These are phyloP conservation scores for Solanum chmielewskii DNA, from an alignment of 257 asterid genomes.

Conservation along the genomic window DNA sequence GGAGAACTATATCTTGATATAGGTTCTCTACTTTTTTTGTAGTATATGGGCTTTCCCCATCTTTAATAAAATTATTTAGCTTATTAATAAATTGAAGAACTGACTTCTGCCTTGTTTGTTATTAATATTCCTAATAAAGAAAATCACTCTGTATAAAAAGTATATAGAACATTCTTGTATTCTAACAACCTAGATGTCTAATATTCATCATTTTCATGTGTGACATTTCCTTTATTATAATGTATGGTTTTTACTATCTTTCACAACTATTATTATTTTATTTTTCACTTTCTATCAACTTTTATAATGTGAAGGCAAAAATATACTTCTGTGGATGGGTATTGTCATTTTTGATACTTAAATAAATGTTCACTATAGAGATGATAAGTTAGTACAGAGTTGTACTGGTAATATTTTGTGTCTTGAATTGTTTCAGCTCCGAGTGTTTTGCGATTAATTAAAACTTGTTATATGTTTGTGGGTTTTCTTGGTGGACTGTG, in stretches of 20 bases:
- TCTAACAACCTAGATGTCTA: not conserved
- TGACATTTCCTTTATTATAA: not conserved
- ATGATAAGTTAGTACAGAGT: not conserved
- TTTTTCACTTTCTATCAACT: not conserved
- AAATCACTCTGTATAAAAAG: not conserved
- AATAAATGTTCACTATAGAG: not conserved
- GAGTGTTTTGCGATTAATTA: not conserved
- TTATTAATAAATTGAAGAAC: not conserved
- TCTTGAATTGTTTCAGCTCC: not conserved
- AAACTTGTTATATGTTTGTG: not conserved
- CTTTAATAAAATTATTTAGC: not conserved
- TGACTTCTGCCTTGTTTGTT: not conserved
- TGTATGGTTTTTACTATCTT: not conserved
- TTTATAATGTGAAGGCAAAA: not conserved
- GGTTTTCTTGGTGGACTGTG: not conserved
- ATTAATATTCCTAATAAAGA: not conserved
- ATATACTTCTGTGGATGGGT: not conserved
- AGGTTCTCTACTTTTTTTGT: not conserved
- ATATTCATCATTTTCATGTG: not conserved
- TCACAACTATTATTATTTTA: not conserved
- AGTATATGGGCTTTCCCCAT: not conserved
- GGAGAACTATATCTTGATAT: not conserved
- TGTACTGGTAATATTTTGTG: not conserved
- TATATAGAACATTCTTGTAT: not conserved
- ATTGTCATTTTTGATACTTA: not conserved